A percentile compares a stretch with the other conserved stretches of the same genome.
These are phyloP conservation scores for Parafenestella ontariensis DNA, from an alignment of 2,329 filamentous ascomycete species.

Conservation along the genomic window DNA sequence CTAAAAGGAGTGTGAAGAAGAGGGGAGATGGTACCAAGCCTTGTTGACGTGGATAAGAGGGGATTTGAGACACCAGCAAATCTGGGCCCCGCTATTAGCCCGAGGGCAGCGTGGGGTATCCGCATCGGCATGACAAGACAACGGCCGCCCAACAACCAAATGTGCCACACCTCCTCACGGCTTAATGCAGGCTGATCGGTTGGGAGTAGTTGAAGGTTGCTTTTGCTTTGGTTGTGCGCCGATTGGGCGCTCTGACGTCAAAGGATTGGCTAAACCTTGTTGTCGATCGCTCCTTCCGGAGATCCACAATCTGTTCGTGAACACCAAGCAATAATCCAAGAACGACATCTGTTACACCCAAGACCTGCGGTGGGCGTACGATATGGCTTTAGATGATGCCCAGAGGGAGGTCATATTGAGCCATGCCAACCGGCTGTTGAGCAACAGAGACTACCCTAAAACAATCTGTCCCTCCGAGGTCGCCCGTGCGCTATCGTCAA, in stretches of 20 bases:
- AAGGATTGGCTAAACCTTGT: conserved; percentile 25
- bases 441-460: conserved; percentile 52
- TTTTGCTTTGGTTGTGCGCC: conserved; percentile 19
- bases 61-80: conserved; percentile 2
- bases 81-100: conserved; percentile 19
- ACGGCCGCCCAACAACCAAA: conserved; percentile 10
- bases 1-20: conserved; percentile 4
- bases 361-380: neutral
- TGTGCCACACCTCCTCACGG: neutral
- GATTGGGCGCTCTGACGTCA: conserved; percentile 39
- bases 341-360: conserved; percentile 1
- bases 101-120: conserved; percentile 33
- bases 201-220: conserved; percentile 25
- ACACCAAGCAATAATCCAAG: conserved; percentile 2
- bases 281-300: conserved; percentile 24
- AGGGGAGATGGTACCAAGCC: neutral
- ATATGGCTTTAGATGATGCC: conserved; percentile 28
- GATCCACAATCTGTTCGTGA: conserved; percentile 11
- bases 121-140: conserved; percentile 27
- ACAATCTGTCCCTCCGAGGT: conserved; percentile 63
- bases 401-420: conserved; percentile 20
- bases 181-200: conserved; percentile 20
- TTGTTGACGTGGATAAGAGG: conserved; percentile 11
- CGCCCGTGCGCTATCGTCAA: conserved; percentile 52
- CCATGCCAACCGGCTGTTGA: conserved; percentile 39